A percentile compares a stretch with the other conserved stretches of the same genome.
phyloP scores from a whole-genome alignment of 148 eudicot species.

The Drosera capensis region DNA sequence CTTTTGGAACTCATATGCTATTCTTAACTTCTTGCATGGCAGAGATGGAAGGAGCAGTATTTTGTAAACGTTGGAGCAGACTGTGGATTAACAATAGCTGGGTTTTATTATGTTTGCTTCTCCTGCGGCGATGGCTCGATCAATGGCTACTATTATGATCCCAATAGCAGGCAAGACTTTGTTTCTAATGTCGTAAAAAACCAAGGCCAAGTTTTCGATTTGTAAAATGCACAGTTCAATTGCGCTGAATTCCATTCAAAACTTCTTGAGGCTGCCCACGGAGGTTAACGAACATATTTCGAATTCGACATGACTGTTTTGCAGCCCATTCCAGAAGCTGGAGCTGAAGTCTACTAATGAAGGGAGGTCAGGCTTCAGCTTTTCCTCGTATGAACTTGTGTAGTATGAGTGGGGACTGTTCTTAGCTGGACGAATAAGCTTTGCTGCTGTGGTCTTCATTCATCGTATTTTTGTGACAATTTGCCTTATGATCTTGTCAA shows the following conservation, averaged over 20 bases:
- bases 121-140: slow-evolving; percentile 93
- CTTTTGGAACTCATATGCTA: too few relatives aligned
- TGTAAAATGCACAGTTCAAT: too few relatives aligned
- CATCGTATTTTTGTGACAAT: too few relatives aligned
- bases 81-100: slow-evolving; percentile 93
- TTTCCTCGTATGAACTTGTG: slow-evolving; percentile 74
- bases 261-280: too few relatives aligned
- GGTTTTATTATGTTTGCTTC: slow-evolving; percentile 94
- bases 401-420: too few relatives aligned
- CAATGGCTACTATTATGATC: slow-evolving; percentile 86
- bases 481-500: too few relatives aligned
- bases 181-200: too few relatives aligned
- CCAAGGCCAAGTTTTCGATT: too few relatives aligned
- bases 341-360: slow-evolving; percentile 73
- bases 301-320: too few relatives aligned
- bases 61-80: slow-evolving; percentile 95
- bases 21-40: slow-evolving; percentile 10
- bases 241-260: too few relatives aligned
- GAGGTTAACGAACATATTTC: slow-evolving; percentile 3
- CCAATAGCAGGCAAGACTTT: slow-evolving; percentile 71
- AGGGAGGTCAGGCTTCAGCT: slow-evolving; percentile 75
- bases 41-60: slow-evolving; percentile 98
- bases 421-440: too few relatives aligned
- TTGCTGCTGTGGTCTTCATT: too few relatives aligned
- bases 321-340: slow-evolving; percentile 94